These are phyloP conservation scores for Zalaria obscura DNA, from an alignment of 2,329 filamentous ascomycete species.

Conservation along the genomic window DNA sequence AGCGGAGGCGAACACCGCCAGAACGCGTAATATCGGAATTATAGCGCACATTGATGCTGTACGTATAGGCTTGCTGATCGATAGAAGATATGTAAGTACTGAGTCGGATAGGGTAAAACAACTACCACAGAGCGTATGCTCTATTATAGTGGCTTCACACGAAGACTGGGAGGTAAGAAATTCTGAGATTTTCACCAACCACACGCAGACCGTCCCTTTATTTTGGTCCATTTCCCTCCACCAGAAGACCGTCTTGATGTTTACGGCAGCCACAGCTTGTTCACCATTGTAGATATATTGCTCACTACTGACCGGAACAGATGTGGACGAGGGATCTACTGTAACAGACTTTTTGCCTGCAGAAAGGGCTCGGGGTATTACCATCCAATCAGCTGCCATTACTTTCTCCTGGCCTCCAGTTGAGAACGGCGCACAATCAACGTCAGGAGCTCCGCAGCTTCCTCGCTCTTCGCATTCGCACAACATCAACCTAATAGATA, in stretches of 20 bases:
- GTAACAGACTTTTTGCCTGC: slow-evolving; percentile 94
- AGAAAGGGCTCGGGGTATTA: slow-evolving; percentile 84
- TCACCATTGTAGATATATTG: background rate
- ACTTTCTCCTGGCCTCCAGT: slow-evolving; percentile 80
- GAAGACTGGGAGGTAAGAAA: slow-evolving; percentile 56
- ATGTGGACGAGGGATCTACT: slow-evolving; percentile 92
- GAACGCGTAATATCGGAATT: slow-evolving; percentile 87
- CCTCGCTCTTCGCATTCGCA: slow-evolving; percentile 42
- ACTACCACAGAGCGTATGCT: slow-evolving; percentile 99
- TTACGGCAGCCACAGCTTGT: no score
- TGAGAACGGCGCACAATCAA: slow-evolving; percentile 12
- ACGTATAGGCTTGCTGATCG: slow-evolving; percentile 13
- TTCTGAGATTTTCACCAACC: background rate
- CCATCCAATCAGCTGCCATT: slow-evolving; percentile 92
- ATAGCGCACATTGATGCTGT: slow-evolving; percentile 95
- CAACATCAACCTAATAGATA: slow-evolving; percentile 86
- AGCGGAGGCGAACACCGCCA: background rate
- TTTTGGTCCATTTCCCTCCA: no score
- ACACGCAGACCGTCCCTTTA: no score
- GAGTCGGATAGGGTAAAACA: slow-evolving; percentile 59
- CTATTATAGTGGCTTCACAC: slow-evolving; percentile 83
- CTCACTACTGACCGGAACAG: slow-evolving; percentile 22
- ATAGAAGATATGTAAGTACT: slow-evolving; percentile 1
- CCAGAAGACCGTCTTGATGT: no score
- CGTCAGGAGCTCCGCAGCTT: slow-evolving; percentile 11